A percentile compares a stretch with the other conserved stretches of the same genome.
phyloP scores from a whole-genome alignment of 2,329 filamentous ascomycete species.

The Penicillium sp. region DNA sequence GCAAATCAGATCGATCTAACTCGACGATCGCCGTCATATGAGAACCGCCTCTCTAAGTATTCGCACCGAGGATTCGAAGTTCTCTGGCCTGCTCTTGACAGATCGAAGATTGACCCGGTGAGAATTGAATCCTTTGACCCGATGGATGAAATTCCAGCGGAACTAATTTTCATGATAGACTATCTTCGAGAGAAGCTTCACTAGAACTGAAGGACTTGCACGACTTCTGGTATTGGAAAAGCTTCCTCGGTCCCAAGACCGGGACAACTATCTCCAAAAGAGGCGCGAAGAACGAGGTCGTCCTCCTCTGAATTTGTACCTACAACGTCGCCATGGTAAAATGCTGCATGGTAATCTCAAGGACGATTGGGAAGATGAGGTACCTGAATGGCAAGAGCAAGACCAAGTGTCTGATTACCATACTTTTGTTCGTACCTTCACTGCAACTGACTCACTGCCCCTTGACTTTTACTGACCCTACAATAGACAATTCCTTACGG shows the following conservation, averaged over 20 bases:
- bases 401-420: constrained; percentile 78
- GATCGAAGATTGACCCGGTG: constrained; percentile 70
- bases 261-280: constrained; percentile 69
- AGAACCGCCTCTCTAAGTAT: constrained; percentile 83
- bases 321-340: constrained; percentile 38
- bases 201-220: constrained; percentile 72
- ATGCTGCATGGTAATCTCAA: constrained; percentile 70
- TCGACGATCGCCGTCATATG: constrained; percentile 79
- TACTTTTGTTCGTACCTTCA: constrained; percentile 66
- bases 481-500: constrained; percentile 41
- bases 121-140: background rate
- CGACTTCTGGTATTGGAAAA: constrained; percentile 77
- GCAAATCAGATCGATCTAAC: constrained; percentile 77
- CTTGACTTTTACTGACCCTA: constrained; percentile 44
- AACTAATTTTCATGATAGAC: constrained; percentile 45
- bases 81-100: constrained; percentile 73
- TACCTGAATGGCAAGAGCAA: constrained; percentile 78
- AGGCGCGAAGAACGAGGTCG: constrained; percentile 71
- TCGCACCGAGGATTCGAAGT: constrained; percentile 82
- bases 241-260: constrained; percentile 66
- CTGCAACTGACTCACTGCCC: constrained; percentile 29
- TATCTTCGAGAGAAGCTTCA: constrained; percentile 80
- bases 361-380: constrained; percentile 72
- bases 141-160: too few relatives aligned
- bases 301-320: constrained; percentile 53